Evolutionary conservation across 257 asterid genomes (phyloP).

Genomic region (Scutellaria galericulata): DNA sequence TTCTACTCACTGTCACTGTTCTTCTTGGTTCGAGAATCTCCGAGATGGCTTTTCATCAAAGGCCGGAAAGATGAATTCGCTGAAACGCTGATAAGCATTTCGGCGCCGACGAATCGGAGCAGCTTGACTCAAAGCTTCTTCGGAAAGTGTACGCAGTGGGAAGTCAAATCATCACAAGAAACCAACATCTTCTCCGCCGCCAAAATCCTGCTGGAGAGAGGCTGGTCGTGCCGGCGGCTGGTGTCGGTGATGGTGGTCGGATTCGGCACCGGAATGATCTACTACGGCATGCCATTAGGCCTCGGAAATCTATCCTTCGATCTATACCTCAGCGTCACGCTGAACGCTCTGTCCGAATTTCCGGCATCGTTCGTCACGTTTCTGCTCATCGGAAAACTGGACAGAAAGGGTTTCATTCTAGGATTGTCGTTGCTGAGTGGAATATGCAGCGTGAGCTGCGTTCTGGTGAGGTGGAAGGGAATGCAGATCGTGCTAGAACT

Average conservation of each 20-base stretch:
- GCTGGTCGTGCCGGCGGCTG: slow-evolving; percentile 59
- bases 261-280: slow-evolving; percentile 61
- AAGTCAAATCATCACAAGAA: slow-evolving; percentile 10
- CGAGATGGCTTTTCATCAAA: slow-evolving; percentile 73
- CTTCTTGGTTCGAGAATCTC: slow-evolving; percentile 58
- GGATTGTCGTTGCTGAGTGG: slow-evolving; percentile 57
- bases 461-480: slow-evolving; percentile 32
- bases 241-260: slow-evolving; percentile 52
- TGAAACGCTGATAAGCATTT: slow-evolving; percentile 48
- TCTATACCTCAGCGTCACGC: slow-evolving; percentile 62
- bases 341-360: slow-evolving; percentile 62
- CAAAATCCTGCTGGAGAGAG: slow-evolving; percentile 43
- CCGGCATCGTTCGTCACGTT: slow-evolving; percentile 57
- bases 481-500: slow-evolving; percentile 56
- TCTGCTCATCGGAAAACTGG: slow-evolving; percentile 45
- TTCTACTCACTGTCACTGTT: slow-evolving; percentile 40
- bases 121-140: slow-evolving; percentile 55
- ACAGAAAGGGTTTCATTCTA: slow-evolving; percentile 42
- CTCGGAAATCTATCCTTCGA: slow-evolving; percentile 48
- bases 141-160: slow-evolving; percentile 33
- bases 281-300: slow-evolving; percentile 85
- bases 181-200: slow-evolving; percentile 51
- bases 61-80: slow-evolving; percentile 60
- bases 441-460: slow-evolving; percentile 54
- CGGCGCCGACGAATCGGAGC: slow-evolving; percentile 39